Percentiles rank a stretch among this genome's conserved stretches.
phyloP scores from a whole-genome alignment of 768 basidiomycete species.

The Strobilomyces confusus region DNA sequence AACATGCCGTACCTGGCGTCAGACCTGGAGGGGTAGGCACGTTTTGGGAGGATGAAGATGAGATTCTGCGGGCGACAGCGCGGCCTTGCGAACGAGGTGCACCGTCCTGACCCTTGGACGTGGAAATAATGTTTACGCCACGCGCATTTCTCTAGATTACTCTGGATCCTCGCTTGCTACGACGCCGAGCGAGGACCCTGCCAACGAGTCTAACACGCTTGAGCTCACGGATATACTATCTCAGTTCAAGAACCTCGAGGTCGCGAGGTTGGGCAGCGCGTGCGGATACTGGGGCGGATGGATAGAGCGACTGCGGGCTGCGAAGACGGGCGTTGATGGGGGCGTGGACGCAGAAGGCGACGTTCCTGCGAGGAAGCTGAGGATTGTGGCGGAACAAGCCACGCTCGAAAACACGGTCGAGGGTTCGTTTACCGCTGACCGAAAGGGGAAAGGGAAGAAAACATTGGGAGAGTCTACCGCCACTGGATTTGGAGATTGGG shows the following conservation, averaged over 20 bases:
- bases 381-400: constrained; percentile 9
- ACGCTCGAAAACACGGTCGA: constrained; percentile 9
- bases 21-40: constrained; percentile 8
- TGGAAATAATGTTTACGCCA: background rate
- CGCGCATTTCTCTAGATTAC: background rate
- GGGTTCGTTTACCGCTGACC: background rate
- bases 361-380: constrained; percentile 5
- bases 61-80: constrained; percentile 1
- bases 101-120: background rate
- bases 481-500: constrained; percentile 19
- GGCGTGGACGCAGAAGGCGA: background rate
- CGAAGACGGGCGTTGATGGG: background rate
- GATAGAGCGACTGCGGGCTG: constrained; percentile 9
- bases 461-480: background rate
- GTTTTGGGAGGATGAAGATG: constrained; percentile 30
- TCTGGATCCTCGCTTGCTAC: background rate
- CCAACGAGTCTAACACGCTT: background rate
- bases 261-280: constrained; percentile 38
- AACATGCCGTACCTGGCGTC: background rate
- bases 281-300: constrained; percentile 39
- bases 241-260: constrained; percentile 32
- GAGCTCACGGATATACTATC: constrained; percentile 24
- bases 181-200: background rate
- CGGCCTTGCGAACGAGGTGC: constrained; percentile 4
- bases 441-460: constrained; percentile 21